Evolutionary conservation across 306 rosid genomes (phyloP).

Genomic region (Trifolium fragiferum): DNA sequence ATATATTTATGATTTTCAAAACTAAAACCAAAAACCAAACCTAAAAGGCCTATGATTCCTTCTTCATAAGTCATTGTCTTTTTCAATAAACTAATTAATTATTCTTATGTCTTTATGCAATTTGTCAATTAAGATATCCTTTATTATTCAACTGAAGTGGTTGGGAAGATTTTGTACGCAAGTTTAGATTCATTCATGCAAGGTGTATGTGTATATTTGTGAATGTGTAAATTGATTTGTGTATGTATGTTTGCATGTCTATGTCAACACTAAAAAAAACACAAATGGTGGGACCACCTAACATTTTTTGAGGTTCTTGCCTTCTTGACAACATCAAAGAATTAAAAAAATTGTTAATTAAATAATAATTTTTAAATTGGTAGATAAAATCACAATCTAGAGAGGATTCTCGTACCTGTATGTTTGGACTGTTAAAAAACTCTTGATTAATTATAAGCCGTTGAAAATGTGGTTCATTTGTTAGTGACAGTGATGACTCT

Average conservation of each 20-base stretch:
- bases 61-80: conserved; percentile 24
- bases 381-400: conserved; percentile 36
- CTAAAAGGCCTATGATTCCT: conserved; percentile 8
- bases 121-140: conserved; percentile 39
- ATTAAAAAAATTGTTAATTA: conserved; percentile 8
- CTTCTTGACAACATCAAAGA: conserved; percentile 42
- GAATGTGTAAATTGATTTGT: conserved; percentile 23
- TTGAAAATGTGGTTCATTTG: conserved; percentile 35
- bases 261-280: conserved; percentile 6
- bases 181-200: conserved; percentile 56
- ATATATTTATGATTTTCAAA: conserved; percentile 24
- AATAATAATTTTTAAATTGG: conserved; percentile 23
- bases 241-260: conserved; percentile 8
- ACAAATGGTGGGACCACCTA: conserved; percentile 52
- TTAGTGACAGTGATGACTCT: conserved; percentile 45
- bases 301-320: conserved; percentile 46
- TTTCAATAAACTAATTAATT: conserved; percentile 12
- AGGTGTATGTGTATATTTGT: conserved; percentile 35
- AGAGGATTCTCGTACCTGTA: conserved; percentile 13
- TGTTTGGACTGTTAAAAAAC: conserved; percentile 24
- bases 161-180: conserved; percentile 54
- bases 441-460: conserved; percentile 23
- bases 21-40: conserved; percentile 8
- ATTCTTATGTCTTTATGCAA: conserved; percentile 28
- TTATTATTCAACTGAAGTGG: conserved; percentile 41